Percentiles rank a stretch among this genome's conserved stretches.
phyloP scores from a whole-genome alignment of 768 basidiomycete genomes.

The Mycena rebaudengoi region DNA sequence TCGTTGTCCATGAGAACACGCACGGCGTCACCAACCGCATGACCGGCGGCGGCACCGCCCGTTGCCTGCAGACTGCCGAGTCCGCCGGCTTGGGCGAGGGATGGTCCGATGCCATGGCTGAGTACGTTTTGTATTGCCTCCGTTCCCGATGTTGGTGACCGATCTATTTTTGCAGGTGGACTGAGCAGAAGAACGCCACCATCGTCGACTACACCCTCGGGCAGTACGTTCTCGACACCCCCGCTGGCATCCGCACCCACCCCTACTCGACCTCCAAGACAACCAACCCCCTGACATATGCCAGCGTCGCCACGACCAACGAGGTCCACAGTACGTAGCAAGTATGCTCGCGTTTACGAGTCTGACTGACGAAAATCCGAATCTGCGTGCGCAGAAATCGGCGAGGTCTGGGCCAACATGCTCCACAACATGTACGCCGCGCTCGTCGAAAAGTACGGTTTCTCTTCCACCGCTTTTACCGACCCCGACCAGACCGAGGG shows the following conservation, averaged over 20 bases:
- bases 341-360: not conserved
- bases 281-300: too few relatives aligned
- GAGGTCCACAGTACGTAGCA: not conserved
- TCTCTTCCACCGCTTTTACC: not conserved
- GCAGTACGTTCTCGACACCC: too few relatives aligned
- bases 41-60: too few relatives aligned
- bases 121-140: not conserved
- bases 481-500: not conserved
- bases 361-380: not conserved
- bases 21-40: too few relatives aligned
- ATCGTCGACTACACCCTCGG: not conserved
- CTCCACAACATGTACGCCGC: not conserved
- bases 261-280: too few relatives aligned
- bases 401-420: not conserved
- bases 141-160: not conserved
- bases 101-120: not conserved
- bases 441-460: not conserved
- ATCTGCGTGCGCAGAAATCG: not conserved
- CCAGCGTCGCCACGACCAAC: not conserved
- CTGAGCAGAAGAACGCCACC: not conserved
- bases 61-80: not conserved
- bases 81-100: not conserved
- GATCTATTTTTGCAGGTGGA: not conserved
- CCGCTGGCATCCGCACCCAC: too few relatives aligned
- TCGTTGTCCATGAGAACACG: too few relatives aligned